phyloP scores from a whole-genome alignment of 176 grass and related monocot species.

The Carex parvula region DNA sequence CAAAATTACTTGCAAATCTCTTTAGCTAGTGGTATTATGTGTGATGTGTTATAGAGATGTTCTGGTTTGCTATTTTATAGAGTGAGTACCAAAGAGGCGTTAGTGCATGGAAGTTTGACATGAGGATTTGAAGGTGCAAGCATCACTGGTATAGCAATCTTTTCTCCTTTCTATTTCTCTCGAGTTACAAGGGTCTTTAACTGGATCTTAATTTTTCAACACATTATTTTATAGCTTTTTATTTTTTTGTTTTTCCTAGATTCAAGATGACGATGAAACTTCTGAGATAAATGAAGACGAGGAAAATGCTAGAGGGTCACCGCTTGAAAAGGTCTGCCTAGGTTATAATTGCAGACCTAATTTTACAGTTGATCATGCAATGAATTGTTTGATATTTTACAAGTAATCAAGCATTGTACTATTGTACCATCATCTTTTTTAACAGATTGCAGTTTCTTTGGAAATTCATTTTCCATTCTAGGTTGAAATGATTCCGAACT shows the following conservation, averaged over 20 bases:
- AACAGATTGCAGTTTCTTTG: neutral
- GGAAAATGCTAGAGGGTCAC: constrained; percentile 45
- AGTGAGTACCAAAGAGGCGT: constrained; percentile 98
- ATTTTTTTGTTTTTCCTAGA: constrained; percentile 26
- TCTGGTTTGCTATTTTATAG: constrained; percentile 40
- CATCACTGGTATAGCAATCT: constrained; percentile 61
- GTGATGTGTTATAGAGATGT: constrained; percentile 20
- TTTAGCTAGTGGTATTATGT: neutral
- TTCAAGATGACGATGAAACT: constrained; percentile 56
- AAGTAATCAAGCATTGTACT: neutral
- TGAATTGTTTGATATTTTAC: neutral
- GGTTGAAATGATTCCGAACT: neutral
- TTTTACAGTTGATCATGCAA: constrained; percentile 5
- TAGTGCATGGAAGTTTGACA: constrained; percentile 99
- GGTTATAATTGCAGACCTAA: constrained; percentile 9
- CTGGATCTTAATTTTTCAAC: neutral
- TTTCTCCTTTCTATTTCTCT: neutral
- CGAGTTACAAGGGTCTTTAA: neutral
- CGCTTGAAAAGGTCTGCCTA: constrained; percentile 53
- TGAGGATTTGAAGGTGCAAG: constrained; percentile 98
- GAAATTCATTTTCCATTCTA: constrained; percentile 6
- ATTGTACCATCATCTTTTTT: neutral
- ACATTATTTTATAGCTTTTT: constrained; percentile 7
- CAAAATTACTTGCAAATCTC: neutral
- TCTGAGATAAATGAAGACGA: constrained; percentile 91